phyloP scores from a whole-genome alignment of 2,329 filamentous ascomycete species.

The Graphium sp. region DNA sequence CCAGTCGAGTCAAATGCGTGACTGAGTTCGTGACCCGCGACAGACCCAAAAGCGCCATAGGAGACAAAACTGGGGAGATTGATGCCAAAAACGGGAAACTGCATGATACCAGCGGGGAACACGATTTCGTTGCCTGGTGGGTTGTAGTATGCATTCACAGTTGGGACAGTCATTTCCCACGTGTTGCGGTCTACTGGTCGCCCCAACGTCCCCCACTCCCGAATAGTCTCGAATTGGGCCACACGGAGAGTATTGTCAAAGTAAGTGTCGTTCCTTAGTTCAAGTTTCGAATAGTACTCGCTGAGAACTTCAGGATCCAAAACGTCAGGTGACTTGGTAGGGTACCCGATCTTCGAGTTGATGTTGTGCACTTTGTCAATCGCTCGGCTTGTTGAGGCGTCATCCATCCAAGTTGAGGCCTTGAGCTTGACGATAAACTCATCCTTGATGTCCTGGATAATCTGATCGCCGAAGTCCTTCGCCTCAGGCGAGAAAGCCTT shows the following conservation, averaged over 20 bases:
- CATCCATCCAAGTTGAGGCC: conserved; percentile 46
- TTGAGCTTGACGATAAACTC: conserved; percentile 45
- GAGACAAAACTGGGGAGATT: conserved; percentile 45
- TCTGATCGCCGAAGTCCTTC: conserved; percentile 48
- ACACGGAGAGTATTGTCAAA: conserved; percentile 40
- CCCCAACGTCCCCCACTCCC: conserved; percentile 39
- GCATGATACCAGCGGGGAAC: conserved; percentile 54
- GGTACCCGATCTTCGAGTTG: conserved; percentile 51
- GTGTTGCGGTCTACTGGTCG: conserved; percentile 42
- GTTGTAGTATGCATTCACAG: conserved; percentile 52
- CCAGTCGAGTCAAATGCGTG: conserved; percentile 55
- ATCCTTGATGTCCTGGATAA: conserved; percentile 54
- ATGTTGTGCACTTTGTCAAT: conserved; percentile 52
- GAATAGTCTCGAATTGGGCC: conserved; percentile 22
- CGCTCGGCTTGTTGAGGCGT: conserved; percentile 38
- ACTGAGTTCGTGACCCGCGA: conserved; percentile 52
- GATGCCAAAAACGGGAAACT: conserved; percentile 48
- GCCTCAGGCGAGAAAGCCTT: conserved; percentile 49
- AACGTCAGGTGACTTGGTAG: conserved; percentile 43
- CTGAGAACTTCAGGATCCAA: conserved; percentile 36
- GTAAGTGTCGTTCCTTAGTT: conserved; percentile 30
- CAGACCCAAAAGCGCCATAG: conserved; percentile 52
- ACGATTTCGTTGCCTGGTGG: conserved; percentile 50
- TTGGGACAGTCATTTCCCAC: conserved; percentile 44
- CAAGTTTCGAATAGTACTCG: conserved; percentile 36